A percentile compares a stretch with the other conserved stretches of the same genome.
These are phyloP conservation scores for Backusella psychrophila DNA, from an alignment of 192 early-diverging fungal species.

Conservation along the genomic window DNA sequence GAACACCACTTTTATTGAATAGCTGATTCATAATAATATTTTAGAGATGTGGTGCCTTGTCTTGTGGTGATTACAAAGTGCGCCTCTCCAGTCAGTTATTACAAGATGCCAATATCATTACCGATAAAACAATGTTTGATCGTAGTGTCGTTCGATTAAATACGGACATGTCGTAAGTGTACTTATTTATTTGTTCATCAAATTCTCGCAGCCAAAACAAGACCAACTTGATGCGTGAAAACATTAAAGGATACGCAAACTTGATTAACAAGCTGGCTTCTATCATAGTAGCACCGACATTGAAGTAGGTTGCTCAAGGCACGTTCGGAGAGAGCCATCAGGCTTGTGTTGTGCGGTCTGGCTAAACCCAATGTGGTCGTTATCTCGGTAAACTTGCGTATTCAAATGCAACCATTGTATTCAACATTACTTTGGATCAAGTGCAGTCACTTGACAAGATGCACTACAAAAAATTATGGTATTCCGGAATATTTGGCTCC, in stretches of 20 bases:
- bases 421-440: constrained; percentile 62
- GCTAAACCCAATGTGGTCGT: constrained; percentile 64
- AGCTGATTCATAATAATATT: too few species aligned
- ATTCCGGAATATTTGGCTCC: too few species aligned
- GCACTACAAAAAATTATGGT: background rate
- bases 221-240: constrained; percentile 81
- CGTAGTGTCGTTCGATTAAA: constrained; percentile 32
- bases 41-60: too few species aligned
- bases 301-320: constrained; percentile 38
- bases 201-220: too few species aligned
- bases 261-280: constrained; percentile 54
- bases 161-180: constrained; percentile 37
- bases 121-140: constrained; percentile 22
- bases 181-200: too few species aligned
- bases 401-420: constrained; percentile 72
- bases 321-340: constrained; percentile 32
- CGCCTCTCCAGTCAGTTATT: constrained; percentile 29
- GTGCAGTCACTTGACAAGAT: constrained; percentile 76
- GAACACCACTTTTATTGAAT: background rate
- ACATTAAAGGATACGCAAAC: constrained; percentile 78
- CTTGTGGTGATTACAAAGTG: constrained; percentile 19
- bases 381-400: constrained; percentile 71
- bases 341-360: constrained; percentile 44
- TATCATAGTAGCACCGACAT: constrained; percentile 15
- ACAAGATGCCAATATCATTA: constrained; percentile 19